phyloP scores from a whole-genome alignment of 2,329 filamentous ascomycete species.

The Microdochium paspali region DNA sequence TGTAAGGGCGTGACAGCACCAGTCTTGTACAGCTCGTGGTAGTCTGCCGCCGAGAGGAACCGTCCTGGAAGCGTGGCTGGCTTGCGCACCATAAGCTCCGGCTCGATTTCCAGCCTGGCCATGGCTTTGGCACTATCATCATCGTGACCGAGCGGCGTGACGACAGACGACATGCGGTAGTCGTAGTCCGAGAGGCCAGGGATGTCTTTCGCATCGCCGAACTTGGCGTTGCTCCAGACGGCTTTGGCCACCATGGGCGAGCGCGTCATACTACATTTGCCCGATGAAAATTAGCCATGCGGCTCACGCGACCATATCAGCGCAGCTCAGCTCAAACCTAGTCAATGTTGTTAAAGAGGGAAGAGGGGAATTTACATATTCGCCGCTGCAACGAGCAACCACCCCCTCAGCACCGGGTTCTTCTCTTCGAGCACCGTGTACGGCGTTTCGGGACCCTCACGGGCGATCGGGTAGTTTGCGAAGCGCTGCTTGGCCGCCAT shows the following conservation, averaged over 20 bases:
- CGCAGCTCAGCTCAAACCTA: too few species aligned
- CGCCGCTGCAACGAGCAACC: constrained; percentile 50
- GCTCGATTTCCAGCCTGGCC: constrained; percentile 28
- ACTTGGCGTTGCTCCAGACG: constrained; percentile 62
- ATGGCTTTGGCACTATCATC: constrained; percentile 7
- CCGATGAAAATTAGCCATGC: constrained; percentile 1
- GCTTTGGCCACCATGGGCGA: constrained; percentile 51
- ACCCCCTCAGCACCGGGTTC: constrained; percentile 64
- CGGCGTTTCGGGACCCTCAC: constrained; percentile 20
- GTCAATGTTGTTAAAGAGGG: too few species aligned
- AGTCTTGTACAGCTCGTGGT: constrained; percentile 63
- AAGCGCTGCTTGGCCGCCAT: constrained; percentile 16
- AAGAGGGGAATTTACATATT: constrained; percentile 55
- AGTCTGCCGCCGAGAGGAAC: constrained; percentile 67
- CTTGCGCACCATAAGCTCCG: constrained; percentile 29
- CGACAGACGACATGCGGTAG: constrained; percentile 45
- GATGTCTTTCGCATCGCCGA: constrained; percentile 36
- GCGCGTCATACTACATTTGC: constrained; percentile 17
- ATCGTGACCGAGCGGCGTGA: constrained; percentile 37
- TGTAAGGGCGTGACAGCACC: constrained; percentile 62
- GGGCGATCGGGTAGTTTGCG: constrained; percentile 16
- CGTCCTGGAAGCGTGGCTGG: constrained; percentile 32
- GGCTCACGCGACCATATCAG: too few species aligned
- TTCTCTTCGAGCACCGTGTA: constrained; percentile 41
- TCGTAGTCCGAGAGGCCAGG: constrained; percentile 32